Base-by-base conservation (phyloP, 2,329 filamentous ascomycete species). In the Endothia cerciana region DNA sequence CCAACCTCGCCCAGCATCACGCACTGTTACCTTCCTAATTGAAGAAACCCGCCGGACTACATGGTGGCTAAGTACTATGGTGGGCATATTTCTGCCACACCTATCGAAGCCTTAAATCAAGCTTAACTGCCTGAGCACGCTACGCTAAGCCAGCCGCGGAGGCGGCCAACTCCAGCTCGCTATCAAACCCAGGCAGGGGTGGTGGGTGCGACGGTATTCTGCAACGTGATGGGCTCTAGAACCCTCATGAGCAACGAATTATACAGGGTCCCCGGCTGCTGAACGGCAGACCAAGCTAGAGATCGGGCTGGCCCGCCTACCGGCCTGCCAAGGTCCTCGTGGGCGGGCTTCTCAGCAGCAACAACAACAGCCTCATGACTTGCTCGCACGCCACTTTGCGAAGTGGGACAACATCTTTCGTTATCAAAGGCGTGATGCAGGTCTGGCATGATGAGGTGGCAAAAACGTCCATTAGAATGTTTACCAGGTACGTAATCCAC, bases 11-110 rank as follows among this genome's bases (percentile, higher is more conserved):
- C 64, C 53, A 38, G 25, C 33, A 51, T 7, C 15, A 51, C 53
- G 41, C 63, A 19, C 10, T 63, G 60, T 51, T 61, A 66, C 64
- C 64, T 66, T 66, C 64, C 64, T 33, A 19, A 66, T 66, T 40
- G 19, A 55, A 22, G 22, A 43, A 30, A 15, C n/a, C 41, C 25
- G 33, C 15, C 28, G 25, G 49, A 58, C 47, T 28, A 53, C 41
- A 13, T 41, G 1, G 19, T 38, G 11, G 17, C 19, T n/a, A n/a
- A n/a, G n/a, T n/a, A n/a, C n/a, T n/a, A n/a, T n/a, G n/a, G n/a
- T 62, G 43, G 22, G 28, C 63, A 40, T 28, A 6, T 57, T 30
- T 33, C 33, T 47, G 25, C 55, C 53, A 36, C 4, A 19, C 15
- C 58, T n/a, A 22, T 30, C 49, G 47, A 41, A 62, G 43, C 45